These are phyloP conservation scores for Nemania diffusa DNA, from an alignment of 2,329 filamentous ascomycete genomes.

Conservation along the genomic window DNA sequence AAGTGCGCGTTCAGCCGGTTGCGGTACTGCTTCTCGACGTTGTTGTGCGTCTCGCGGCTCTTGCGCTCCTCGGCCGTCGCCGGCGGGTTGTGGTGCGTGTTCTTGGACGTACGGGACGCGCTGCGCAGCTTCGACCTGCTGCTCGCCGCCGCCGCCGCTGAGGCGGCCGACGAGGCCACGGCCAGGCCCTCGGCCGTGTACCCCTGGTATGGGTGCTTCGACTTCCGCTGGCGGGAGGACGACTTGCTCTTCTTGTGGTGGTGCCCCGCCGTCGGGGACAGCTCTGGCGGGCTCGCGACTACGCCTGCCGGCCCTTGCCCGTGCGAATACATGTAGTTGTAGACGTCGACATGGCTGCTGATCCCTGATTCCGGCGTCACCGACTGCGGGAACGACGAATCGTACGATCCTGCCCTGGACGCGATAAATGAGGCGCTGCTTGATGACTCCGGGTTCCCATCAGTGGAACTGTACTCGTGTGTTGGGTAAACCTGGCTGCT, in stretches of 20 bases:
- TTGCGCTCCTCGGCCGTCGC: constrained; percentile 48
- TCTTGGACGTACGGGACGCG: constrained; percentile 50
- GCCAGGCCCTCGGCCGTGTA: constrained; percentile 35
- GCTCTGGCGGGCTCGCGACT: constrained; percentile 36
- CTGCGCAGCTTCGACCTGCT: constrained; percentile 48
- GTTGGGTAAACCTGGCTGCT: constrained; percentile 38
- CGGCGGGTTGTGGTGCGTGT: constrained; percentile 51
- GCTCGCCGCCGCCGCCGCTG: constrained; percentile 8
- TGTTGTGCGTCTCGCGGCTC: constrained; percentile 55
- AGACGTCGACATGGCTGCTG: constrained; percentile 38
- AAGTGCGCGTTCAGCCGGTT: constrained; percentile 60
- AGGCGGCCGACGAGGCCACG: neutral
- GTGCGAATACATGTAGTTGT: constrained; percentile 43
- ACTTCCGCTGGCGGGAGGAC: constrained; percentile 37
- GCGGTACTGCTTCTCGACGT: constrained; percentile 61
- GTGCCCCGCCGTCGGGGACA: constrained; percentile 35
- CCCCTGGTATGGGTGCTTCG: constrained; percentile 34
- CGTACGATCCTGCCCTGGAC: constrained; percentile 41
- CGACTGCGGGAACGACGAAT: constrained; percentile 40
- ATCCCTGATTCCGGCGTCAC: constrained; percentile 41
- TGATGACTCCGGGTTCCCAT: constrained; percentile 42
- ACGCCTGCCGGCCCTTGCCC: constrained; percentile 36
- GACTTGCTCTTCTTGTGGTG: constrained; percentile 39
- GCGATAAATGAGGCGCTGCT: constrained; percentile 39
- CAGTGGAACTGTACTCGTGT: constrained; percentile 40